These are phyloP conservation scores for Saitozyma sp. DNA, from an alignment of 768 basidiomycete genomes.

Conservation along the genomic window DNA sequence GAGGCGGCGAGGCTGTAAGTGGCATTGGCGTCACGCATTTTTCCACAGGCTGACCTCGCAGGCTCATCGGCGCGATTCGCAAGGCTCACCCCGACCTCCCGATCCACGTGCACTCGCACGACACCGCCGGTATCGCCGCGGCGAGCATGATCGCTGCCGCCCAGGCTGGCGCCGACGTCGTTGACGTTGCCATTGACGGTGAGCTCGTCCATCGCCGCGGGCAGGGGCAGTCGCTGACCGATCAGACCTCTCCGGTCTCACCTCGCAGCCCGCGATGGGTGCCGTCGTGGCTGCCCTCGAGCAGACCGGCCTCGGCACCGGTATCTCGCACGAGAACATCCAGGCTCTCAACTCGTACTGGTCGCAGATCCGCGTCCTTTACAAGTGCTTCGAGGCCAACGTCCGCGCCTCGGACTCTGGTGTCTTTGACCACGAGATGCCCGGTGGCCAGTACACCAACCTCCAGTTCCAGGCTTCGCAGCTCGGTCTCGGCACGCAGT, in stretches of 20 bases:
- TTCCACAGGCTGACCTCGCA: not conserved
- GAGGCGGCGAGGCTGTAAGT: slow-evolving; percentile 84
- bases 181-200: slow-evolving; percentile 99
- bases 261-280: slow-evolving; percentile 99
- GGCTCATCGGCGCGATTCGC: slow-evolving; percentile 86
- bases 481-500: slow-evolving; percentile 93
- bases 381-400: slow-evolving; percentile 96
- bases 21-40: slow-evolving; percentile 1
- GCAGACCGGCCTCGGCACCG: slow-evolving; percentile 88
- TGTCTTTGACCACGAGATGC: slow-evolving; percentile 99
- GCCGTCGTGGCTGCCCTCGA: slow-evolving; percentile 92
- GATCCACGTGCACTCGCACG: slow-evolving; percentile 99
- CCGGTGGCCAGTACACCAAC: slow-evolving; percentile 66
- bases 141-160: slow-evolving; percentile 97
- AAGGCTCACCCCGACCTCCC: slow-evolving; percentile 95
- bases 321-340: slow-evolving; percentile 94
- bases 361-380: slow-evolving; percentile 93
- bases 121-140: slow-evolving; percentile 95
- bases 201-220: slow-evolving; percentile 46
- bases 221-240: slow-evolving; percentile 10
- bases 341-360: slow-evolving; percentile 97
- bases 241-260: slow-evolving; percentile 93
- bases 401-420: slow-evolving; percentile 95
- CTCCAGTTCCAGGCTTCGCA: slow-evolving; percentile 95
- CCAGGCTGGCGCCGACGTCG: slow-evolving; percentile 94